Conservation (phyloP, 1,139 yeast genomes). For the Eremothecium sinecaudum region DNA sequence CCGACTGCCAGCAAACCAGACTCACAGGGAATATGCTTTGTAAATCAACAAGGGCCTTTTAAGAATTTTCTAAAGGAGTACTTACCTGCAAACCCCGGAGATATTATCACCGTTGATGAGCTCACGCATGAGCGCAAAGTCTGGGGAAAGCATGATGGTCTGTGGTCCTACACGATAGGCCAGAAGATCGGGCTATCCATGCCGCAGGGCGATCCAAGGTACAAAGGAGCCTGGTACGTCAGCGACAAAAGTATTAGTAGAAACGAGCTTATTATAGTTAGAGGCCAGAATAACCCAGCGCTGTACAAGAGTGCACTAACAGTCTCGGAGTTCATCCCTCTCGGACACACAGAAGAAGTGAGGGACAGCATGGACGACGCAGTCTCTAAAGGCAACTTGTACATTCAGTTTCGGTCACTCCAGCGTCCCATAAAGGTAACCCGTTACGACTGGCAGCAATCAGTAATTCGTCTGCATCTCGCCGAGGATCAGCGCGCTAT, state of each 20-base stretch:
- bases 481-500: constrained; percentile 52
- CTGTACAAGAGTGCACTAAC: constrained; percentile 41
- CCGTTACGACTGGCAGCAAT: constrained; percentile 14
- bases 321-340: constrained; percentile 29
- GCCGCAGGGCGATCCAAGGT: constrained; percentile 78
- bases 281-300: constrained; percentile 55
- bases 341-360: constrained; percentile 10
- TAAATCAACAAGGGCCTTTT: constrained; percentile 60
- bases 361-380: constrained; percentile 14
- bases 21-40: constrained; percentile 93
- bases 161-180: constrained; percentile 94
- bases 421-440: constrained; percentile 41
- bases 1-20: constrained; percentile 75
- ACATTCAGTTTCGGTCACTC: constrained; percentile 61
- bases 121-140: constrained; percentile 41
- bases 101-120: constrained; percentile 55
- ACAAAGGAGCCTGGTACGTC: constrained; percentile 80
- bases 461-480: constrained; percentile 33
- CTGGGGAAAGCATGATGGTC: constrained; percentile 76
- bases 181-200: constrained; percentile 69
- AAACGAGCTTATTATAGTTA: constrained; percentile 72
- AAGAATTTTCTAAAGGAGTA: constrained; percentile 68
- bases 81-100: constrained; percentile 63
- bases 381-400: constrained; percentile 25
- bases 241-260: constrained; percentile 52